Percentiles rank a stretch among this genome's conserved stretches.
These are phyloP conservation scores for Russula ochroleuca DNA, from an alignment of 768 basidiomycete genomes.

Conservation along the genomic window DNA sequence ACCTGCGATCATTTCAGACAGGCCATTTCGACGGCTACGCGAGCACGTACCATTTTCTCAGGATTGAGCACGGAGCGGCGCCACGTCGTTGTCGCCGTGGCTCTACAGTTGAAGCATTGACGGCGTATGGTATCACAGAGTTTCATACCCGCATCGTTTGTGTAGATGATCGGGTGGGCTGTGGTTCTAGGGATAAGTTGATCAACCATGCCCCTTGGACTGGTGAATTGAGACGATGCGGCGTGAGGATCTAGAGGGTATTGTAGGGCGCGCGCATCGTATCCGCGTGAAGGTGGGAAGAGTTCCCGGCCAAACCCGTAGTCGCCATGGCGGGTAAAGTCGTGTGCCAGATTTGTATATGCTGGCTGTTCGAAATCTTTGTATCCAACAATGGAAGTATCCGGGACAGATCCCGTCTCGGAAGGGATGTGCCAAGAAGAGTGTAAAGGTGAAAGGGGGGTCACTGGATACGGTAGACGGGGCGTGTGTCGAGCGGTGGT, in stretches of 20 bases:
- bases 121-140: constrained; percentile 67
- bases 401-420: background rate
- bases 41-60: constrained; percentile 57
- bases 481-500: background rate
- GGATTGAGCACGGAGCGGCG: constrained; percentile 66
- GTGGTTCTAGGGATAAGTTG: background rate
- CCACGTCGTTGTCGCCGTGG: constrained; percentile 79
- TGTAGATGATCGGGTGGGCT: constrained; percentile 36
- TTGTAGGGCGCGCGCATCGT: background rate
- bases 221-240: background rate
- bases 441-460: background rate
- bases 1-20: constrained; percentile 7
- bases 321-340: background rate
- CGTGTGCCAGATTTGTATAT: background rate
- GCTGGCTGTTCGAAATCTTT: background rate
- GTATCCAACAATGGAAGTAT: background rate
- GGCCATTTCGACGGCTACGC: background rate
- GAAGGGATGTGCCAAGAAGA: constrained; percentile 1
- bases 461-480: background rate
- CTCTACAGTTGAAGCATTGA: constrained; percentile 78
- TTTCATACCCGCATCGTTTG: constrained; percentile 76
- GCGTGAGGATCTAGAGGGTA: background rate
- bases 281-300: background rate
- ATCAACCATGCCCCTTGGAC: background rate
- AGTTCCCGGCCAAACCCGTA: background rate